Conservation (phyloP, 306 rosid genomes). For the Vachellia pachyceras region DNA sequence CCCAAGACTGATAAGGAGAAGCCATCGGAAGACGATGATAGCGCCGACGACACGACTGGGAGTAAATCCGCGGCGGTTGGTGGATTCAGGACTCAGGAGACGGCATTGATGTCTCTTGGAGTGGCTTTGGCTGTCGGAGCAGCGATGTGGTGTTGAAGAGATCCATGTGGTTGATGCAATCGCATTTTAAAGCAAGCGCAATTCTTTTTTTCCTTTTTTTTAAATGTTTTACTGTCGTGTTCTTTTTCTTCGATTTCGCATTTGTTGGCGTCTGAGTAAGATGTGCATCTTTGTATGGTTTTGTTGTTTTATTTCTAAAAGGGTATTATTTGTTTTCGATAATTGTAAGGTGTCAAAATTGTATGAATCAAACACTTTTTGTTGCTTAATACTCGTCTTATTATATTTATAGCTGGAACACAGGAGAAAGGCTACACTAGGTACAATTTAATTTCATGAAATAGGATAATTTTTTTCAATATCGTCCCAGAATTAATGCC, state of each 20-base stretch:
- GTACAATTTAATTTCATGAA: background rate
- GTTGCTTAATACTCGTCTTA: background rate
- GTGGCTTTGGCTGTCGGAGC: conserved; percentile 32
- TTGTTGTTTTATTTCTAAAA: background rate
- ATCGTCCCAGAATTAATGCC: background rate
- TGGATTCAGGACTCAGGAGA: conserved; percentile 11
- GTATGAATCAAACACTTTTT: background rate
- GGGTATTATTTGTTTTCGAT: conserved; percentile 4
- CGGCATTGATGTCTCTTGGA: conserved; percentile 30
- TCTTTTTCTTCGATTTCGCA: background rate
- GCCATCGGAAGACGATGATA: conserved; percentile 23
- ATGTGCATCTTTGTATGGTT: conserved; percentile 14
- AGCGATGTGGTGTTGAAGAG: conserved; percentile 17
- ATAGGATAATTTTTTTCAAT: background rate
- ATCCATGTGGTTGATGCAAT: background rate
- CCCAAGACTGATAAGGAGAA: conserved; percentile 47
- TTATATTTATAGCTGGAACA: background rate
- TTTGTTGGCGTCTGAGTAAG: background rate
- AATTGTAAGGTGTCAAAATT: background rate
- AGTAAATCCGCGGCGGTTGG: conserved; percentile 46
- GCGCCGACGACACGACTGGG: conserved; percentile 20
- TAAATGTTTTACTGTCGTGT: background rate
- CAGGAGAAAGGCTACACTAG: background rate
- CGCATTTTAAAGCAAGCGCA: background rate
- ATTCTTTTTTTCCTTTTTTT: background rate